Evolutionary conservation across 768 basidiomycete genomes (phyloP).

Genomic region (Psilocybe tampanensis): DNA sequence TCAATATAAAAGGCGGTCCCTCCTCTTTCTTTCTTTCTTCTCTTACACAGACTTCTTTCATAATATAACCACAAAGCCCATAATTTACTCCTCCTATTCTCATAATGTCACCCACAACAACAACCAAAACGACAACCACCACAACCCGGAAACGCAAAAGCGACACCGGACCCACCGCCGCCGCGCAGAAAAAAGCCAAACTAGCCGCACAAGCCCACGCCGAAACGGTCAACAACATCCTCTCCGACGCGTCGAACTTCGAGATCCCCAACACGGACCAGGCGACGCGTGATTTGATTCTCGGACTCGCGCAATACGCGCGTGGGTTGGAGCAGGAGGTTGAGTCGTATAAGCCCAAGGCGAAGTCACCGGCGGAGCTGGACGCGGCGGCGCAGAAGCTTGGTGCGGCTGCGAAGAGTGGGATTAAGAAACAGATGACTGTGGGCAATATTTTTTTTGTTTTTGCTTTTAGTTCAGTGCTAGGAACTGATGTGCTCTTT

Average conservation of each 20-base stretch:
- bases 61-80: background rate
- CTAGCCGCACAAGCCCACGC: conserved; percentile 22
- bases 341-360: conserved; percentile 25
- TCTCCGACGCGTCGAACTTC: conserved; percentile 38
- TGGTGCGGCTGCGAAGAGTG: conserved; percentile 43
- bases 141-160: conserved; percentile 39
- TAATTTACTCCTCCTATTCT: background rate
- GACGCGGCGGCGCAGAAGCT: conserved; percentile 47
- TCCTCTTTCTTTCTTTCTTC: background rate
- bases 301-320: conserved; percentile 24
- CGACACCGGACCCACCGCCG: conserved; percentile 25
- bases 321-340: conserved; percentile 31
- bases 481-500: background rate
- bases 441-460: conserved; percentile 5
- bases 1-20: no score
- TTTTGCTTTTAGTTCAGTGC: background rate
- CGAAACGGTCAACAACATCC: conserved; percentile 34
- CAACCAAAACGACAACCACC: conserved; percentile 1
- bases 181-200: conserved; percentile 33
- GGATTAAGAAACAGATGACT: conserved; percentile 54
- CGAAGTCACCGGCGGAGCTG: conserved; percentile 40
- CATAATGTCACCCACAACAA: conserved; percentile 20
- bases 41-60: background rate
- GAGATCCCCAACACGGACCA: conserved; percentile 34
- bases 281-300: conserved; percentile 19